phyloP scores from a whole-genome alignment of 1,284 basidiomycete genomes.

The Meira miltonrushii region DNA sequence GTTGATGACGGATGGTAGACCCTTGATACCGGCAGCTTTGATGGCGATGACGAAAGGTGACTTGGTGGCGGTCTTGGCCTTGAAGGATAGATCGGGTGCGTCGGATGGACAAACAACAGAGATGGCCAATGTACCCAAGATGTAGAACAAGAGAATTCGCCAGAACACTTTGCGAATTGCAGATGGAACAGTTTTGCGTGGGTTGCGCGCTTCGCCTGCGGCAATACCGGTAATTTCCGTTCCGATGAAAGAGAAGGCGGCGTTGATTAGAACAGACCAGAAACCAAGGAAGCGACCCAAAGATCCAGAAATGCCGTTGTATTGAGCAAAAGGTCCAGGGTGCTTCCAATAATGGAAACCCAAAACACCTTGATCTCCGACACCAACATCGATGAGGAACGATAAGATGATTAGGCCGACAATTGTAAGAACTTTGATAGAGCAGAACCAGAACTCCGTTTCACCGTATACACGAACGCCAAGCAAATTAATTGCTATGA shows the following conservation, averaged over 20 bases:
- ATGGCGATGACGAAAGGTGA: slow-evolving; percentile 55
- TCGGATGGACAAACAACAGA: slow-evolving; percentile 40
- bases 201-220: slow-evolving; percentile 62
- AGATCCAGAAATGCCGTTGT: slow-evolving; percentile 55
- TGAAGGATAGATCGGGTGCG: slow-evolving; percentile 28
- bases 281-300: slow-evolving; percentile 58
- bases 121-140: slow-evolving; percentile 54
- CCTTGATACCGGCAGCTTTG: slow-evolving; percentile 53
- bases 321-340: slow-evolving; percentile 53
- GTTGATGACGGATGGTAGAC: slow-evolving; percentile 61
- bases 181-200: slow-evolving; percentile 46
- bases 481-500: slow-evolving; percentile 69
- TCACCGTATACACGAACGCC: slow-evolving; percentile 56
- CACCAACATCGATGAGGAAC: slow-evolving; percentile 43
- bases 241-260: slow-evolving; percentile 74
- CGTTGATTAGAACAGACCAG: slow-evolving; percentile 54
- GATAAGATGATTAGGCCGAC: slow-evolving; percentile 46
- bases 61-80: slow-evolving; percentile 27
- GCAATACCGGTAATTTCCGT: slow-evolving; percentile 83
- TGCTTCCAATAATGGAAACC: slow-evolving; percentile 39
- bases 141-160: slow-evolving; percentile 43
- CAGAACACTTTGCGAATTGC: slow-evolving; percentile 29
- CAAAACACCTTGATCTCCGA: slow-evolving; percentile 18
- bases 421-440: slow-evolving; percentile 48
- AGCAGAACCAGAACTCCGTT: slow-evolving; percentile 55